A percentile compares a stretch with the other conserved stretches of the same genome.
phyloP scores from a whole-genome alignment of 225 moss, liverwort and hornwort genomes.

The Pseudoscleropodium purum region DNA sequence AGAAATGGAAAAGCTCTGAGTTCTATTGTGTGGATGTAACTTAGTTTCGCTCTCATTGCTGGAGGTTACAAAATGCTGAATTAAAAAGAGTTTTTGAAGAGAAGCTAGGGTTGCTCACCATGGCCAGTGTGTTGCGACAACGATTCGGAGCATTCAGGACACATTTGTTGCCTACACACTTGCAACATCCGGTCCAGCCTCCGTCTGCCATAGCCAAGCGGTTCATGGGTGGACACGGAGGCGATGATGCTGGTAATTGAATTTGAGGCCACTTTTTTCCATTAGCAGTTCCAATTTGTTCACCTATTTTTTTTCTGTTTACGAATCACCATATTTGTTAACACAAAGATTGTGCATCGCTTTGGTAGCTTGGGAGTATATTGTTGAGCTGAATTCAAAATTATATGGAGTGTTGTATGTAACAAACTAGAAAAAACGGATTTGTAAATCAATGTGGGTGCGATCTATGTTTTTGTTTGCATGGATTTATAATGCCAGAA shows the following conservation, averaged over 20 bases:
- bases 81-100: background rate
- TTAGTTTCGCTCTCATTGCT: background rate
- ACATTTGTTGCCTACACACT: background rate
- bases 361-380: background rate
- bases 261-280: background rate
- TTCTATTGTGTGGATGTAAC: background rate
- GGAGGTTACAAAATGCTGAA: background rate
- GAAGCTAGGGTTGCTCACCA: background rate
- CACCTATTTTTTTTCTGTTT: background rate
- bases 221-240: slow-evolving; percentile 26
- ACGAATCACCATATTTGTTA: background rate
- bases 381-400: background rate
- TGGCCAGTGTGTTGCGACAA: slow-evolving; percentile 6
- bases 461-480: background rate
- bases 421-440: background rate
- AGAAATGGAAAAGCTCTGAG: background rate
- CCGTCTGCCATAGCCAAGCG: background rate
- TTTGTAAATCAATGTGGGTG: background rate
- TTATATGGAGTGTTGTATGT: background rate
- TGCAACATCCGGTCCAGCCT: background rate
- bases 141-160: background rate
- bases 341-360: background rate
- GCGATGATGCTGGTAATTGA: slow-evolving; percentile 14
- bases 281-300: background rate
- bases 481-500: background rate